Evolutionary conservation across 495 filamentous ascomycete species (phyloP), one percentile per base, ranked within the genome.

Genomic region (Penicillium ucsense): DNA sequence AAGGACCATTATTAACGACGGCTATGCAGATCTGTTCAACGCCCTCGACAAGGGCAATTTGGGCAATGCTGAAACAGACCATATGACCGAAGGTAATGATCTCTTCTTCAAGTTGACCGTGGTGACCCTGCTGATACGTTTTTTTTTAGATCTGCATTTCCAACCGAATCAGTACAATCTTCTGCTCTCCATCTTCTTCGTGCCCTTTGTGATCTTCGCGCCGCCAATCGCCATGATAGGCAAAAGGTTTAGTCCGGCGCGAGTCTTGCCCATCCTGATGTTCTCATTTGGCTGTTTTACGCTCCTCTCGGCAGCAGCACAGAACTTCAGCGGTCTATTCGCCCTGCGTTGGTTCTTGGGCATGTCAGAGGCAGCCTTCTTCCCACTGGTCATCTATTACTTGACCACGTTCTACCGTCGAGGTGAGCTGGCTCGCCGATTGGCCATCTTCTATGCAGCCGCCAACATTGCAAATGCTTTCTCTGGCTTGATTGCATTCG

Each of bases 371-470:
- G 74, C 74, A 12, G 83, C 76, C 4, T 88, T 89, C 63, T 86
- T 84, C 51, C 84, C 85, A 4, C 59, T 83, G 44, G 83, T 79
- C 27, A 77, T 75, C 44, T 77, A 75, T 47, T 76, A 77, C 44
- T 62, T 66, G 35, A 75, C 73, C n/a, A 71, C 68, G 11, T 88
- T 89, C 60, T 88, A 88, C 49, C 77, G 80, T 8, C 77, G 85
- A 35, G 79, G 79, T n/a, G 84, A 88, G 55, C 72, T 89, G 7
- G 85, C 83, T n/a, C 68, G 83, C 4, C 81, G 85, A 5, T 70
- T 89, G 4, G 82, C 81, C 37, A 72, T 88, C 48, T 89, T 88
- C 70, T 88, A 88, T 56, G 85, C 84, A 3, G 83, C 82, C 0
- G 78, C 76, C 32, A 83, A 77, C 44, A 80, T 88, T 43, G 85